Conservation (phyloP, 2,329 filamentous ascomycete species). For the Dothiorella sarmentorum region DNA sequence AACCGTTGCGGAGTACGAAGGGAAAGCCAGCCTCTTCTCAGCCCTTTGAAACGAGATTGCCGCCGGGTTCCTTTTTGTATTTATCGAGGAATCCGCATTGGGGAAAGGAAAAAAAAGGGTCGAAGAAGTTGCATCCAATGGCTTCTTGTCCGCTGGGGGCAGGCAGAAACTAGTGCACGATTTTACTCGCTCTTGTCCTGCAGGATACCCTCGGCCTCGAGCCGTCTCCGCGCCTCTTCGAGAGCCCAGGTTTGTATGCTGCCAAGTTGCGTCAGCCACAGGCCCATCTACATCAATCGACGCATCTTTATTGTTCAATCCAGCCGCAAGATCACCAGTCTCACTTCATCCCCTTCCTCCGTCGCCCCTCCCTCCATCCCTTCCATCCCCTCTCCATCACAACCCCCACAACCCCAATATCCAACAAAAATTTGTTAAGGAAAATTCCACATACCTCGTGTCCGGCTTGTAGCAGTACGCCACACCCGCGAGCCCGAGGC, state of each 20-base stretch:
- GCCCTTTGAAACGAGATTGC: conserved; percentile 9
- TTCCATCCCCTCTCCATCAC: not conserved
- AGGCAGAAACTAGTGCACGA: not conserved
- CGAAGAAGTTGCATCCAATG: not conserved
- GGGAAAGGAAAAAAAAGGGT: not conserved
- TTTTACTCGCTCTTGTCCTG: conserved; percentile 55
- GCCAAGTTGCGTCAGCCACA: conserved; percentile 15
- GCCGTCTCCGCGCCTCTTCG: conserved; percentile 89
- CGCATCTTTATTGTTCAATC: not conserved
- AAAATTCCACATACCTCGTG: conserved; percentile 74
- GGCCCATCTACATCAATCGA: conserved; percentile 22
- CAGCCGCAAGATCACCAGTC: not conserved
- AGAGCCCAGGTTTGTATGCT: conserved; percentile 99
- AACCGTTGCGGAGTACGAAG: not conserved
- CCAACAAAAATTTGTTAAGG: not conserved
- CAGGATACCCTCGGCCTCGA: conserved; percentile 93
- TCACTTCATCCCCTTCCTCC: not conserved
- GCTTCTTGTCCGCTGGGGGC: not conserved
- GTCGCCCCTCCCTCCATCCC: not conserved
- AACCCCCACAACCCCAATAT: conserved; percentile 16
- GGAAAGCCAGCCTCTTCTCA: conserved; percentile 1
- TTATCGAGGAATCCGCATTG: not conserved
- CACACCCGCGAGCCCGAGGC: conserved; percentile 67
- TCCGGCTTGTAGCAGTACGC: conserved; percentile 97
- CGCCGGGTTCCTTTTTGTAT: not conserved